These are phyloP conservation scores for Thalia dealbata DNA, from an alignment of 176 grass and related monocot genomes.

Conservation along the genomic window DNA sequence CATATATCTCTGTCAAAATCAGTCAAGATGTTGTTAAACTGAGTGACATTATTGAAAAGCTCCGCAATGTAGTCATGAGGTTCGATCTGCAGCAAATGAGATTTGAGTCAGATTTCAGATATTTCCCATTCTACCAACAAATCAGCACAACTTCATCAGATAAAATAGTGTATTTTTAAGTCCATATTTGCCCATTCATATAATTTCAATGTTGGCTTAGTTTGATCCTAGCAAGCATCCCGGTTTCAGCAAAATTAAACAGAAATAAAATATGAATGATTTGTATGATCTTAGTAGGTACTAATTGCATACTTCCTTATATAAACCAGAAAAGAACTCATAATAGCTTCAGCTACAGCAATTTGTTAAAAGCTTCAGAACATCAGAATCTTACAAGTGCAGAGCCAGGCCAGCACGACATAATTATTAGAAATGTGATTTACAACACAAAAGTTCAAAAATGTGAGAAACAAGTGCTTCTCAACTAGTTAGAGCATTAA, in stretches of 20 bases:
- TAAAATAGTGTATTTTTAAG: not conserved
- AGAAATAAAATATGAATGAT: too few relatives aligned
- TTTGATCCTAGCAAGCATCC: not conserved
- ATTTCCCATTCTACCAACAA: not conserved
- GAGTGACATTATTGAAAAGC: conserved; percentile 66
- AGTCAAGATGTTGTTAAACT: conserved; percentile 87
- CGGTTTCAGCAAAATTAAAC: too few relatives aligned
- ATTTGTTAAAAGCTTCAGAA: too few relatives aligned
- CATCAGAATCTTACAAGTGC: too few relatives aligned
- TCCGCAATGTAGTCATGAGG: conserved; percentile 95
- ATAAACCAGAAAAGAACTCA: not conserved
- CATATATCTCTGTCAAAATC: conserved; percentile 93
- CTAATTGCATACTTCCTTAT: not conserved
- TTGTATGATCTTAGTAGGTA: not conserved
- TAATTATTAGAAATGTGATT: too few relatives aligned
- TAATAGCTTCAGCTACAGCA: too few relatives aligned
- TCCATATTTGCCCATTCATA: not conserved
- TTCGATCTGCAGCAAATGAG: conserved; percentile 53
- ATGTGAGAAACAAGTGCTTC: too few relatives aligned
- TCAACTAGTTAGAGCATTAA: too few relatives aligned
- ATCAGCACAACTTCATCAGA: not conserved
- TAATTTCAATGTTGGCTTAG: not conserved
- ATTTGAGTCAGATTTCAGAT: not conserved
- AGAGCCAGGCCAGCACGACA: too few relatives aligned
- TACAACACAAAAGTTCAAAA: too few relatives aligned